Conservation (phyloP, 2,329 filamentous ascomycete species). For the Colletotrichum caudatum region DNA sequence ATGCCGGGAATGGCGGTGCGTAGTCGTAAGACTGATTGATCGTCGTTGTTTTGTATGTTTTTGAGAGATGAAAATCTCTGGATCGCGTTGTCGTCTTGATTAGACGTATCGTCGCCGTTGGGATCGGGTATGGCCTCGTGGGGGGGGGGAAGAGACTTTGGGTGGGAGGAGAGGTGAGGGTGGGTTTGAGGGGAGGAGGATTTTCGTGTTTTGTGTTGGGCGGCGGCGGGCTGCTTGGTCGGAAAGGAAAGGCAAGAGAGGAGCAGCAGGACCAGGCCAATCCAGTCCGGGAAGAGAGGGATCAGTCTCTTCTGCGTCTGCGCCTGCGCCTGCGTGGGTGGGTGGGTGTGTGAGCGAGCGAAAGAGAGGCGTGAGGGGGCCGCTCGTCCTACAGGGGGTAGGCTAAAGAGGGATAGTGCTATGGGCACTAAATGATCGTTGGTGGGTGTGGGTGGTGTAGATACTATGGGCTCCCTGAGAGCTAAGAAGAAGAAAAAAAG, state of each 20-base stretch:
- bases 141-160: constrained; percentile 33
- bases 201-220: constrained; percentile 45
- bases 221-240: constrained; percentile 43
- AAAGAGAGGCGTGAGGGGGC: constrained; percentile 28
- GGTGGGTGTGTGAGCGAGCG: neutral
- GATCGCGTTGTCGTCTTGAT: constrained; percentile 39
- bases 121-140: constrained; percentile 35
- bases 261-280: constrained; percentile 9
- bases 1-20: constrained; percentile 21
- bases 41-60: constrained; percentile 24
- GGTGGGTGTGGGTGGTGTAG: constrained; percentile 32
- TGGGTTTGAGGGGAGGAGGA: constrained; percentile 43
- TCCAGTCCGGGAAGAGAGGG: constrained; percentile 30
- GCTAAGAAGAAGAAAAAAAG: neutral
- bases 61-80: constrained; percentile 36
- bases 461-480: constrained; percentile 22
- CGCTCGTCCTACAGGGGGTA: constrained; percentile 39
- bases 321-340: constrained; percentile 12
- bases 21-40: constrained; percentile 28
- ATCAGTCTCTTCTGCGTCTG: constrained; percentile 36
- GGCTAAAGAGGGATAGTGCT: constrained; percentile 42
- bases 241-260: constrained; percentile 40
- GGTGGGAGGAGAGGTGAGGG: constrained; percentile 38
- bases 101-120: constrained; percentile 42
- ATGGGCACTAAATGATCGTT: constrained; percentile 41